Percentiles rank a stretch among this genome's conserved stretches.
phyloP scores from a whole-genome alignment of 169 alveolate species.

The Theileria annulata region DNA sequence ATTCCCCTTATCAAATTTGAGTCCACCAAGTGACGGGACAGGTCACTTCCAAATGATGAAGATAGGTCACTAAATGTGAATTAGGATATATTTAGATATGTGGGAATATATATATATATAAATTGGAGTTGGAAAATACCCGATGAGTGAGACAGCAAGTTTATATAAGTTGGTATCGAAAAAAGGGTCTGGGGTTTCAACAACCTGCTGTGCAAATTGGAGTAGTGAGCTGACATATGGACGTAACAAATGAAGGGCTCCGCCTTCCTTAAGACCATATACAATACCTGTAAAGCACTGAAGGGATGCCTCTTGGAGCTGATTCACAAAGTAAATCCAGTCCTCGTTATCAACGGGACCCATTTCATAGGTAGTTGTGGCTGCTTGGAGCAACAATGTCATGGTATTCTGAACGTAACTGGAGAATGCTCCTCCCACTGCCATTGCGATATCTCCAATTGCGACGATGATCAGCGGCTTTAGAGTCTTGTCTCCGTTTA shows the following conservation, averaged over 20 bases:
- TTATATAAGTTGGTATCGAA: slow-evolving; percentile 26
- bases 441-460: slow-evolving; percentile 89
- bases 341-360: slow-evolving; percentile 89
- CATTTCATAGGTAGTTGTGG: slow-evolving; percentile 80
- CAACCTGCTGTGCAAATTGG: slow-evolving; percentile 80
- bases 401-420: slow-evolving; percentile 77
- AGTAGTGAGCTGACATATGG: slow-evolving; percentile 80
- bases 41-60: slow-evolving; percentile 56
- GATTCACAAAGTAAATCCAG: slow-evolving; percentile 87
- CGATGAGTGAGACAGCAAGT: slow-evolving; percentile 59
- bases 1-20: slow-evolving; percentile 36
- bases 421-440: slow-evolving; percentile 79
- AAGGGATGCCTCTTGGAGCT: slow-evolving; percentile 85
- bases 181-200: slow-evolving; percentile 49
- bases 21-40: slow-evolving; percentile 50
- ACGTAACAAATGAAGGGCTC: slow-evolving; percentile 73
- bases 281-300: slow-evolving; percentile 86
- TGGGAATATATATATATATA: too few relatives aligned
- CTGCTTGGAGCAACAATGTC: slow-evolving; percentile 84
- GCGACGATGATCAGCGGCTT: slow-evolving; percentile 85
- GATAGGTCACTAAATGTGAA: slow-evolving; percentile 38
- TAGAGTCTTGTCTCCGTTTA: slow-evolving; percentile 81
- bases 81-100: background rate
- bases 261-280: slow-evolving; percentile 86
- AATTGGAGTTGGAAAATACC: slow-evolving; percentile 5